These are phyloP conservation scores for Phytophthora cryptogea DNA, from an alignment of 352 stramenopile genomes.

Conservation along the genomic window DNA sequence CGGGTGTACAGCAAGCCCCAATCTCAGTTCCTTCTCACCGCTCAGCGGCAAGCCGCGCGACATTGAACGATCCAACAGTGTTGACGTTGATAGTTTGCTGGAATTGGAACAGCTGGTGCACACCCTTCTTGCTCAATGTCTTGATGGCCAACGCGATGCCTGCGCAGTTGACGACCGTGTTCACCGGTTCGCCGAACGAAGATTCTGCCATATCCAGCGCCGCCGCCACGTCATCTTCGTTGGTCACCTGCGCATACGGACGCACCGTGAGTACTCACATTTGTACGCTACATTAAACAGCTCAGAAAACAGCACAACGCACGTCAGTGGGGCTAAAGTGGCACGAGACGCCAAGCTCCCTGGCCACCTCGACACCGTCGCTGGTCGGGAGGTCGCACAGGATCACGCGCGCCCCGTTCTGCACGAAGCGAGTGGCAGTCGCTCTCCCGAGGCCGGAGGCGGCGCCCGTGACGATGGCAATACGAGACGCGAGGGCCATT, in stretches of 20 bases:
- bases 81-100: constrained; percentile 96
- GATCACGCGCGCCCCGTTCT: constrained; percentile 90
- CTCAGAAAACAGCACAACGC: not conserved
- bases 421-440: constrained; percentile 90
- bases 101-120: constrained; percentile 94
- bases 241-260: constrained; percentile 81
- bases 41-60: constrained; percentile 94
- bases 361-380: constrained; percentile 79
- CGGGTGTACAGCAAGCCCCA: not conserved
- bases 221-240: constrained; percentile 85
- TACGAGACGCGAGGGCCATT: constrained; percentile 67
- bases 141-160: constrained; percentile 94
- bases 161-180: constrained; percentile 96
- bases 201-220: constrained; percentile 93
- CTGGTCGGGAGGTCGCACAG: constrained; percentile 91
- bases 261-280: not conserved
- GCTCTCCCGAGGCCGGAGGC: constrained; percentile 93
- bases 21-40: constrained; percentile 47
- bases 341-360: constrained; percentile 74
- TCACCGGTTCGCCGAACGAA: constrained; percentile 92
- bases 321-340: constrained; percentile 86
- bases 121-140: constrained; percentile 91
- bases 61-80: constrained; percentile 97
- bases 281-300: not conserved
- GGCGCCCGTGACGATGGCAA: constrained; percentile 93